Conservation (phyloP, 1,139 yeast genomes). For the Pichia sp. region DNA sequence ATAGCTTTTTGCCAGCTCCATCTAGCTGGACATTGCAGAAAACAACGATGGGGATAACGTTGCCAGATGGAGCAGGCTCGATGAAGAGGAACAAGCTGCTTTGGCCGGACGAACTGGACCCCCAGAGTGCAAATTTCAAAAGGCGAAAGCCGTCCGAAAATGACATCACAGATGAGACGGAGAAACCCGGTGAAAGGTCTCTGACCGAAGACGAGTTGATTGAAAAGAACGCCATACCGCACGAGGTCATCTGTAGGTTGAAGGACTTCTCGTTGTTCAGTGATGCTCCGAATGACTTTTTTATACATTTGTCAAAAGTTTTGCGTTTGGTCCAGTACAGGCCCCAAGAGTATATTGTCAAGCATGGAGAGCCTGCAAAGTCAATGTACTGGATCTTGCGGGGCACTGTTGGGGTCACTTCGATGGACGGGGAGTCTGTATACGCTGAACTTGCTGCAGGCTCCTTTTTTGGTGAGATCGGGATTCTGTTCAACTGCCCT, state of each 20-base stretch:
- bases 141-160: neutral
- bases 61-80: neutral
- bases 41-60: neutral
- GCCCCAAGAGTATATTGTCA: conserved; percentile 65
- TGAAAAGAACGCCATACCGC: conserved; percentile 33
- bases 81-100: neutral
- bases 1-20: neutral
- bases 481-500: conserved; percentile 68
- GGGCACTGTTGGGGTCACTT: conserved; percentile 69
- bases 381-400: conserved; percentile 78
- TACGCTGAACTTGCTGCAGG: conserved; percentile 70
- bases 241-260: conserved; percentile 49
- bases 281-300: conserved; percentile 62
- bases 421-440: conserved; percentile 70
- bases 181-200: neutral
- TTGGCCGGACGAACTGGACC: neutral
- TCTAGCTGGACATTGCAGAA: neutral
- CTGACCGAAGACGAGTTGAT: neutral
- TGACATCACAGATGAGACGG: neutral
- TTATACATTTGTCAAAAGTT: conserved; percentile 53
- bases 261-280: conserved; percentile 58
- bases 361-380: conserved; percentile 68
- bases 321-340: conserved; percentile 56
- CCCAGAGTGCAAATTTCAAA: neutral
- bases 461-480: conserved; percentile 73